A percentile compares a stretch with the other conserved stretches of the same genome.
Conservation (phyloP, 169 alveolate genomes). For the Plasmodium gonderi region DNA sequence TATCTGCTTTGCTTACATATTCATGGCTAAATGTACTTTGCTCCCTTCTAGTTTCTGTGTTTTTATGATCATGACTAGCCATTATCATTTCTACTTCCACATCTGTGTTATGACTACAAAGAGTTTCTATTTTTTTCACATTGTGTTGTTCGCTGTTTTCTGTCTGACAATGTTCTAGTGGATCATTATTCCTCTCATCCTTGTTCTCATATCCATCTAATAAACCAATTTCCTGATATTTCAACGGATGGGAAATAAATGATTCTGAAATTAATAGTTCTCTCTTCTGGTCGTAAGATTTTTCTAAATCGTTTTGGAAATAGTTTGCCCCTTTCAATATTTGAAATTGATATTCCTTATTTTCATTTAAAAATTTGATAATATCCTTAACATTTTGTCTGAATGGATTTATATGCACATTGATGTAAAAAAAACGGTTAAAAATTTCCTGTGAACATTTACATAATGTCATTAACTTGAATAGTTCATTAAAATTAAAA, state of each 20-base stretch:
- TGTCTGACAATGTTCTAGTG: no score
- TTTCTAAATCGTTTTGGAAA: background rate
- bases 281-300: background rate
- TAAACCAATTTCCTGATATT: background rate
- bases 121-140: background rate
- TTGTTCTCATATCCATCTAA: background rate
- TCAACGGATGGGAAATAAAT: background rate
- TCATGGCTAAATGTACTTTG: background rate
- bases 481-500: slow-evolving; percentile 35
- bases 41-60: background rate
- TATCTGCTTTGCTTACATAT: background rate
- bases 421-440: slow-evolving; percentile 22
- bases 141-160: background rate
- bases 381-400: slow-evolving; percentile 56
- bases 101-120: background rate
- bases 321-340: slow-evolving; percentile 12
- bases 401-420: slow-evolving; percentile 69
- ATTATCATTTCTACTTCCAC: background rate
- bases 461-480: slow-evolving; percentile 68
- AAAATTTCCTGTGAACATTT: slow-evolving; percentile 36
- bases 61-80: background rate
- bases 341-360: slow-evolving; percentile 65
- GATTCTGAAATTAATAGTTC: background rate
- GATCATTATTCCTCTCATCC: background rate
- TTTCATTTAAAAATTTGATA: slow-evolving; percentile 34